Conservation (phyloP, 139 green algal genomes). For the Chlorella sp. region DNA sequence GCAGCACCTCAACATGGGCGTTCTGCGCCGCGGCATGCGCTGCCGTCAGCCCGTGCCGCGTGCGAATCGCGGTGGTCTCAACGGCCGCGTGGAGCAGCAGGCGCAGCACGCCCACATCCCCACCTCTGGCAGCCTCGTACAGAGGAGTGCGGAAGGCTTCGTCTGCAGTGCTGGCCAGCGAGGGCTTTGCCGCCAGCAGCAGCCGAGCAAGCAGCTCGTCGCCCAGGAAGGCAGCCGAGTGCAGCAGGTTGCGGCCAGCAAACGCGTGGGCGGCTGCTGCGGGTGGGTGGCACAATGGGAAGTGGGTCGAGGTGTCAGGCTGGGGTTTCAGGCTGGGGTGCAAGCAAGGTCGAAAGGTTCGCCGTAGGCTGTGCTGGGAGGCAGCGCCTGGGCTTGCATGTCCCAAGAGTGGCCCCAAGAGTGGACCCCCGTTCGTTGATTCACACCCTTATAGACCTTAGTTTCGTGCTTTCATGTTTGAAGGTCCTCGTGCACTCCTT, state of each 20-base stretch:
- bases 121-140: not conserved
- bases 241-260: not conserved
- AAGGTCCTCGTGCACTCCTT: too few species aligned
- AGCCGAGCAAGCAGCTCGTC: not conserved
- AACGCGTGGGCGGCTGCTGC: not conserved
- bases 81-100: not conserved
- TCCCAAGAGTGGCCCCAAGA: too few species aligned
- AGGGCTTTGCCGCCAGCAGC: not conserved
- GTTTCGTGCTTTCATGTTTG: too few species aligned
- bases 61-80: not conserved
- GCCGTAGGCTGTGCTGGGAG: not conserved
- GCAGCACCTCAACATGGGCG: not conserved
- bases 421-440: too few species aligned
- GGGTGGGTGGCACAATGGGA: too few species aligned
- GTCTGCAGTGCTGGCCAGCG: not conserved
- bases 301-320: too few species aligned
- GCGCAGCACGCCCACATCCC: not conserved
- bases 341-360: too few species aligned
- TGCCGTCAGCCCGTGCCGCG: not conserved
- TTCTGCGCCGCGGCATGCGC: not conserved
- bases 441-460: too few species aligned
- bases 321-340: too few species aligned
- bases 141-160: not conserved
- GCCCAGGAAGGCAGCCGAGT: not conserved
- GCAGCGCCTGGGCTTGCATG: not conserved